Conservation (phyloP, 202 grass and related monocot species). For the Carex sylvatica region DNA sequence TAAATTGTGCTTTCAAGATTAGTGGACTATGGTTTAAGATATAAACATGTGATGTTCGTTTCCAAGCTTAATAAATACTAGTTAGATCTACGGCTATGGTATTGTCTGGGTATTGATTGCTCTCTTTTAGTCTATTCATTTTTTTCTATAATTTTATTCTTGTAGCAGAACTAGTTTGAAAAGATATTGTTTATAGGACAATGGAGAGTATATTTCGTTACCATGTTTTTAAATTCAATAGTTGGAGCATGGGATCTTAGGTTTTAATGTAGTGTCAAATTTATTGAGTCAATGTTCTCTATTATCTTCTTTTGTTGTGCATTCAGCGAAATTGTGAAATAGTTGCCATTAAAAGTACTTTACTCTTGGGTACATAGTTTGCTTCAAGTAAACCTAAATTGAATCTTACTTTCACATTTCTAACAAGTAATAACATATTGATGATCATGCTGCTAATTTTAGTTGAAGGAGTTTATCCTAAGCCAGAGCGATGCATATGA, state of each 20-base stretch:
- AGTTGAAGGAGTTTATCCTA: constrained; percentile 84
- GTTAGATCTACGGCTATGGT: not conserved
- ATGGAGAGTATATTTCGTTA: not conserved
- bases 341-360: too few relatives aligned
- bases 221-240: not conserved
- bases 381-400: too few relatives aligned
- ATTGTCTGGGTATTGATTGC: not conserved
- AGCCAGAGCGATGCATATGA: constrained; percentile 74
- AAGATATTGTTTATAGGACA: not conserved
- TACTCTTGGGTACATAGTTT: too few relatives aligned
- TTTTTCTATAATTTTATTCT: not conserved
- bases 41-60: not conserved
- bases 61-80: not conserved
- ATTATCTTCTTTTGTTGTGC: not conserved
- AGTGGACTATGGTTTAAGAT: not conserved
- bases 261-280: not conserved
- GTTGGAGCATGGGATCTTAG: not conserved
- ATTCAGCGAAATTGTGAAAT: not conserved
- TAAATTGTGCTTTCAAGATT: not conserved
- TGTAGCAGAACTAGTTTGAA: not conserved
- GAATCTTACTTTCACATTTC: too few relatives aligned
- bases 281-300: not conserved
- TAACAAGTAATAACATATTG: not conserved
- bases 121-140: not conserved
- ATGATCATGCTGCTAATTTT: not conserved